phyloP scores from a whole-genome alignment of 192 early-diverging fungal species.

The Chytriomyces hyalinus region DNA sequence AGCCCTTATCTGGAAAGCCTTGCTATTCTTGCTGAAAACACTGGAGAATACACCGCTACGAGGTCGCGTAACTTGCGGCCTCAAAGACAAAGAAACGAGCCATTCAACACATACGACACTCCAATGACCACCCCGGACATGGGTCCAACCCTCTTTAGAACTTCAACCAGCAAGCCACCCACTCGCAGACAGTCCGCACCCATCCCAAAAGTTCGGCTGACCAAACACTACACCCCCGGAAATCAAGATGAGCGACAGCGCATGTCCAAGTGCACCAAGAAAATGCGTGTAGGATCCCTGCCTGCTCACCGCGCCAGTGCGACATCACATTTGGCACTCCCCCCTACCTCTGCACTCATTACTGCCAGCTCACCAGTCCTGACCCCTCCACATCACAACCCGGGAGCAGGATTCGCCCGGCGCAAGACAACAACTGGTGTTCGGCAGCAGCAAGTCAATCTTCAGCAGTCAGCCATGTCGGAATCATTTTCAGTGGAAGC shows the following conservation, averaged over 20 bases:
- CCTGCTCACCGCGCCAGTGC: neutral
- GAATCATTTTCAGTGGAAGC: no score
- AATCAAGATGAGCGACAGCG: neutral
- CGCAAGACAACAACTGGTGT: no score
- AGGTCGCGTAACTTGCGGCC: no score
- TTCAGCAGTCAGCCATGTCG: no score
- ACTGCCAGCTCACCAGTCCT: slow-evolving; percentile 11
- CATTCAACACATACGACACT: no score
- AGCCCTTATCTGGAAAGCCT: neutral
- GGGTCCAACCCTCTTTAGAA: neutral
- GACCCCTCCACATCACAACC: slow-evolving; percentile 14
- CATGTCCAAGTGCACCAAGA: slow-evolving; percentile 17
- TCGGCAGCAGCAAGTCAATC: no score
- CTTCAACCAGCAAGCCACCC: neutral
- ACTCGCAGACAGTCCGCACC: neutral
- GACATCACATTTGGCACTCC: neutral
- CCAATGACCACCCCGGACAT: no score
- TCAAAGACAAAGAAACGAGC: no score
- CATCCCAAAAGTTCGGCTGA: neutral
- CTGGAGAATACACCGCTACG: no score
- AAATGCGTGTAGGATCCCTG: slow-evolving; percentile 25
- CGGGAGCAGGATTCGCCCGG: neutral
- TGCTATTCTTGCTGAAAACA: no score
- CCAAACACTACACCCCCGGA: neutral
- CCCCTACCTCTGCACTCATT: neutral